These are phyloP conservation scores for Tylopilus orsonianus DNA, from an alignment of 1,284 basidiomycete genomes.

Conservation along the genomic window DNA sequence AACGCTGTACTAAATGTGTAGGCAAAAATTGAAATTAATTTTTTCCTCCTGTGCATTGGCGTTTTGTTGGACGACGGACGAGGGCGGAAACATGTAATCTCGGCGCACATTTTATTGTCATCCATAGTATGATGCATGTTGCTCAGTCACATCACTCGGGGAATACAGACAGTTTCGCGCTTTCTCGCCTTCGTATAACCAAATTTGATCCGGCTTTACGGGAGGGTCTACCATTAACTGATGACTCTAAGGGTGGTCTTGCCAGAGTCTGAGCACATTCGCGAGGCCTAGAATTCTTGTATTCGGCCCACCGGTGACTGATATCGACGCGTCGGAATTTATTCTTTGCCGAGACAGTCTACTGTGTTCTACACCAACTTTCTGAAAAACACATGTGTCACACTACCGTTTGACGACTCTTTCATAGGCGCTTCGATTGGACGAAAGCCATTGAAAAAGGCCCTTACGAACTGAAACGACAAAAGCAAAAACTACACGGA, in stretches of 20 bases:
- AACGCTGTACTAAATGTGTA: no score
- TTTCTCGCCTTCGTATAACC: constrained; percentile 41
- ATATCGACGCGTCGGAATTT: constrained; percentile 42
- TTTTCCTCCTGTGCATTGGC: no score
- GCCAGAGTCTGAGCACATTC: constrained; percentile 36
- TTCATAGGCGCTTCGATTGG: no score
- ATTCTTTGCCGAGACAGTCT: constrained; percentile 37
- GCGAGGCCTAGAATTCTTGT: constrained; percentile 47
- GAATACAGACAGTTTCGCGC: constrained; percentile 39
- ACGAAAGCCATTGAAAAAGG: no score
- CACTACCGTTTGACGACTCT: no score
- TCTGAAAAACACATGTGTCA: no score
- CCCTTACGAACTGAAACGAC: no score
- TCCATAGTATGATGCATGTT: no score
- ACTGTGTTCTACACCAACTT: constrained; percentile 37
- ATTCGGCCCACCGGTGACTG: constrained; percentile 34
- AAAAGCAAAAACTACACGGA: no score
- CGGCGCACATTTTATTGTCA: constrained; percentile 13
- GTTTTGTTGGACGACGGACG: no score
- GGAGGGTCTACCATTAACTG: constrained; percentile 36
- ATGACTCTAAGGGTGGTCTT: constrained; percentile 48
- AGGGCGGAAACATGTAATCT: no score
- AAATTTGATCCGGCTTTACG: constrained; percentile 34
- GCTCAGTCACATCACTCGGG: constrained; percentile 30
- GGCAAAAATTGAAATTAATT: no score